These are phyloP conservation scores for Gypsophila paniculata DNA, from an alignment of 179 eudicot genomes.

Conservation along the genomic window DNA sequence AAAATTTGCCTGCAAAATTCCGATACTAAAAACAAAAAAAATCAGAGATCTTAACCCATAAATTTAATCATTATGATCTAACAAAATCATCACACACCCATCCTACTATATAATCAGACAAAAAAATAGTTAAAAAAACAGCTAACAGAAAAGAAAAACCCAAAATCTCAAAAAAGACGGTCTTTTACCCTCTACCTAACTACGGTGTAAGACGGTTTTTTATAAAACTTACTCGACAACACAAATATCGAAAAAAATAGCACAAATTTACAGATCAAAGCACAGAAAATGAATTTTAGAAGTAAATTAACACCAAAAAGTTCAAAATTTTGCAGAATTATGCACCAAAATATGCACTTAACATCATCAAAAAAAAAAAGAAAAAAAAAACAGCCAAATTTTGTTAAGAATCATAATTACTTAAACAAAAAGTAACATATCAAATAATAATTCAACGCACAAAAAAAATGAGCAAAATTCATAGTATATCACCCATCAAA, in stretches of 20 bases:
- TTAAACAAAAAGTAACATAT: conserved; percentile 11
- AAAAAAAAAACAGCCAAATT: background rate
- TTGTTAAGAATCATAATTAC: conserved; percentile 6
- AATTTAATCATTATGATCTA: background rate
- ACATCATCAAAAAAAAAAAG: background rate
- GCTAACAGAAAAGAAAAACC: conserved; percentile 11
- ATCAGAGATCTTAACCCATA: too few relatives aligned
- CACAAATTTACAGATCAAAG: conserved; percentile 23
- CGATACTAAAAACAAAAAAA: background rate
- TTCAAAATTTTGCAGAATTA: conserved; percentile 3
- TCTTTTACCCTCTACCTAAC: too few relatives aligned
- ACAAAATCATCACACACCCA: too few relatives aligned
- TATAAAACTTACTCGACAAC: too few relatives aligned
- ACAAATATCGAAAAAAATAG: background rate
- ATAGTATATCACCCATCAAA: conserved; percentile 11
- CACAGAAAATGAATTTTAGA: background rate
- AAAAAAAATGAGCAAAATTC: conserved; percentile 16
- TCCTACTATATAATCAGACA: too few relatives aligned
- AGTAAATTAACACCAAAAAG: conserved; percentile 18
- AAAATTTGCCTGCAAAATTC: conserved; percentile 15
- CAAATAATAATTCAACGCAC: conserved; percentile 13
- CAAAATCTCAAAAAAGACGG: too few relatives aligned
- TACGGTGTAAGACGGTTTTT: too few relatives aligned
- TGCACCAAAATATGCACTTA: background rate
- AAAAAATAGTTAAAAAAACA: conserved; percentile 13